Evolutionary conservation across 352 stramenopile genomes (phyloP).

Genomic region (Thalassiosira mediterranea): DNA sequence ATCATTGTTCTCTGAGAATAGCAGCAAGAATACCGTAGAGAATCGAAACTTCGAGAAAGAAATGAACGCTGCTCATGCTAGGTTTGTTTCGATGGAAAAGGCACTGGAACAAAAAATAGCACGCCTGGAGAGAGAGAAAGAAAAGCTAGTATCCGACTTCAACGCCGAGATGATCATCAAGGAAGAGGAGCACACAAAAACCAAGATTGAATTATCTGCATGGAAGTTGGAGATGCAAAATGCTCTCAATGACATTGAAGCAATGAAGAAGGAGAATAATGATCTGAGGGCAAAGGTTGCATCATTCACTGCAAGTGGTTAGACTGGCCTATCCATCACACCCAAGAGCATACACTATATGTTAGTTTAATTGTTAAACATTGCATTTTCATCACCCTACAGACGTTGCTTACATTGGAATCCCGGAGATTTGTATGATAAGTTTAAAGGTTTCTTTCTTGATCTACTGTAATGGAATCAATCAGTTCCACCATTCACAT

Average conservation of each 20-base stretch:
- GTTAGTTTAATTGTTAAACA: too few species aligned
- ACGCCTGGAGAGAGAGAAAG: conserved; percentile 53
- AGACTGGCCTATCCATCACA: too few species aligned
- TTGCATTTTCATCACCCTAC: too few species aligned
- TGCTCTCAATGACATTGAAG: conserved; percentile 64
- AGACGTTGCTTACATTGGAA: too few species aligned
- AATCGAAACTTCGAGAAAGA: conserved; percentile 55
- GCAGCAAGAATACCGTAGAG: conserved; percentile 18
- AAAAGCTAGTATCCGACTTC: conserved; percentile 38
- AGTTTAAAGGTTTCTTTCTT: too few species aligned
- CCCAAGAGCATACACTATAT: too few species aligned
- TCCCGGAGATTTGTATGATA: too few species aligned
- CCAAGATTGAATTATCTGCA: conserved; percentile 50
- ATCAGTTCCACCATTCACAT: too few species aligned
- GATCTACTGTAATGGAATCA: too few species aligned
- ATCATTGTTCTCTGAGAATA: conserved; percentile 12
- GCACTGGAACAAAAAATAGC: conserved; percentile 44
- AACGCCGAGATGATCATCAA: conserved; percentile 43
- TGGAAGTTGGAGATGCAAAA: conserved; percentile 69
- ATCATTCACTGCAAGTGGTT: conserved; percentile 25
- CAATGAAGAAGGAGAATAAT: conserved; percentile 52
- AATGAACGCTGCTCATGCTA: conserved; percentile 44
- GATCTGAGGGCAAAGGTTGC: conserved; percentile 45
- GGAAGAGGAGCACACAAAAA: conserved; percentile 31
- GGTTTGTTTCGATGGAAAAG: conserved; percentile 62